Base-by-base conservation (phyloP, 139 green algal genomes). In the Coelastrella sp. region DNA sequence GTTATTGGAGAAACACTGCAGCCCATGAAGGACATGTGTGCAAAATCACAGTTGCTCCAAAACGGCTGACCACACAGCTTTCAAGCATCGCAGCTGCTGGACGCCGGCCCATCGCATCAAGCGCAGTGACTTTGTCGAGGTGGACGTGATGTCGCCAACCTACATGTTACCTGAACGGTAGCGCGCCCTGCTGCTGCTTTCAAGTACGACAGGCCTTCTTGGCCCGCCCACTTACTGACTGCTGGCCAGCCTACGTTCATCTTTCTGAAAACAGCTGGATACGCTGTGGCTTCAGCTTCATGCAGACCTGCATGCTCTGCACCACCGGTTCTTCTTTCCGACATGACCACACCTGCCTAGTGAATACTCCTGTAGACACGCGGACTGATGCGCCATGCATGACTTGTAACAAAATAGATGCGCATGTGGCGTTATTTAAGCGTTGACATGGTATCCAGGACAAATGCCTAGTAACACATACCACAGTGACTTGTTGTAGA, bases 181-280 rank as follows among this genome's bases (percentile, higher is more conserved):
- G 85, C 85, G 24, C 83, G 8, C n/a, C 85, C 85, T 57, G 72
- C 85, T 74, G 49, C 57, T 58, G n/a, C 12, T 9, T 24, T 76
- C 56, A 89, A 22, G 57, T 89, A 61, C 22, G 80, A 9, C 10
- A 89, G 22, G 49, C 85, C 85, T 19, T 57, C 22, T 17, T 27
- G 15, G 7, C 85, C 85, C 8, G 20, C 58, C 85, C 85, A 90
- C 5, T 7, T 66, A 17, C 17, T 15, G 19, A 90, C 12, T 35
- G 57, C 85, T 61, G 85, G 85, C 85, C 85, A 90, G 15, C 11
- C n/a, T 20, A 7, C 66, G 59, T 84, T 76, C 12, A 90, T 22
- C 4, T 59, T 59, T 4, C 73, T 79, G 15, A 90, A 84, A 9
- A 90, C 74, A 61, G 85, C 85, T 9, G 85, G 85, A 17, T 58